Evolutionary conservation across 768 basidiomycete genomes (phyloP).

Genomic region (Hericium rajendrae): DNA sequence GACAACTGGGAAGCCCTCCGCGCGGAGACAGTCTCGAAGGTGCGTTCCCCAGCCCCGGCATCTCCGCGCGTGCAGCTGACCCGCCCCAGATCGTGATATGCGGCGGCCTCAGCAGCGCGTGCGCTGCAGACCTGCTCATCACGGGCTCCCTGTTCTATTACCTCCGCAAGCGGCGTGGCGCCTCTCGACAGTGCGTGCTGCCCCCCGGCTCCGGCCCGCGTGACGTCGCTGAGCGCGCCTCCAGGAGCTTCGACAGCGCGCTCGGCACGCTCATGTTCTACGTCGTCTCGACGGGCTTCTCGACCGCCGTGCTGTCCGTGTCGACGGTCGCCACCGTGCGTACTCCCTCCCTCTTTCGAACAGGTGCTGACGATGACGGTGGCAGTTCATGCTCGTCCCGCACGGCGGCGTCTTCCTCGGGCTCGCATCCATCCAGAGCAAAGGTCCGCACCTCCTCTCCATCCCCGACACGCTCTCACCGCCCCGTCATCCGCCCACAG

Average conservation of each 20-base stretch:
- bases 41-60: neutral
- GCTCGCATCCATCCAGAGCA: constrained; percentile 2
- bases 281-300: neutral
- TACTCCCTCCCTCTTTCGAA: neutral
- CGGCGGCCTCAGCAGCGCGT: constrained; percentile 1
- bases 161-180: neutral
- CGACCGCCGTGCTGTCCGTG: neutral
- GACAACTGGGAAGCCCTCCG: neutral
- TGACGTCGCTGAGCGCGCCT: neutral
- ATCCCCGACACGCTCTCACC: neutral
- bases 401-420: constrained; percentile 1
- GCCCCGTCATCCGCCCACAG: neutral
- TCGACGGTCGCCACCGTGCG: neutral
- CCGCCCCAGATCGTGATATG: neutral
- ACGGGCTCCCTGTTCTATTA: neutral
- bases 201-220: neutral
- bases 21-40: neutral
- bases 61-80: too few relatives aligned
- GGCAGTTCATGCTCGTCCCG: neutral
- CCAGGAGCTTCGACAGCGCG: neutral
- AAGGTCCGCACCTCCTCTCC: neutral
- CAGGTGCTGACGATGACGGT: neutral
- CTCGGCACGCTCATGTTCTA: neutral
- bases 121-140: neutral
- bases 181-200: neutral